Evolutionary conservation across 768 basidiomycete genomes (phyloP), one percentile per base, ranked within the genome.

Genomic region (Suillus subluteus): DNA sequence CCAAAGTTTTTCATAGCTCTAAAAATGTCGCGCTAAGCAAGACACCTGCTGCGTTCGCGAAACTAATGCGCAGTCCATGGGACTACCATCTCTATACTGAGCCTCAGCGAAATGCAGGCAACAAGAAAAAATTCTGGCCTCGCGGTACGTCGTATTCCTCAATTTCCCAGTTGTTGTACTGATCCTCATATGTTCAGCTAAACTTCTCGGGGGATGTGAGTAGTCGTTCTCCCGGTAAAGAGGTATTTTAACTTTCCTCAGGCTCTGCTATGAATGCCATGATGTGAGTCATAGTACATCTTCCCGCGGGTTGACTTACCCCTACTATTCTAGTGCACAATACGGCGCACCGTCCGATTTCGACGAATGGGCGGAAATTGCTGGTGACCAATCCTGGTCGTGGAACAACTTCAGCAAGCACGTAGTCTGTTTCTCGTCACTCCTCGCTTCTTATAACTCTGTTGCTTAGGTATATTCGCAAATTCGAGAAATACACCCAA

Each of bases 151-250:
- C 9, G 23, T 50, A 12, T 62, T 21, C 40, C 32, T 30, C n/a
- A 26, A 6, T 40, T 5, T 6, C 37, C 16, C 41, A 59, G 13
- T 40, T 64, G 67, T 41, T 11, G 30, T 56, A 40, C 43, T 50
- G 46, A 56, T 46, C 13, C 26, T 44, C 21, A 11, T 32, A 26
- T 52, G 9, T 37, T 4, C 62, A 91, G 90, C 78, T 1, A 91
- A 87, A 71, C 79, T 92, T 73, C 82, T 93, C 7, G 91, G 91
- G 30, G 91, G 91, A 72, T 92, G 91, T 89, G 72, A 75, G 87
- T 80, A 13, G 32, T 44, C n/a, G 30, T 37, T 6, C 67, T 44
- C 62, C 6, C 50, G 4, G 63, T 64, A 35, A 44, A 46, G 58
- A 15, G 37, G 58, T 55, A 4, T 55, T 13, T 58, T 7, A 63